A percentile compares a stretch with the other conserved stretches of the same genome.
These are phyloP conservation scores for Starmerella floris DNA, from an alignment of 805 yeast species.

Conservation along the genomic window DNA sequence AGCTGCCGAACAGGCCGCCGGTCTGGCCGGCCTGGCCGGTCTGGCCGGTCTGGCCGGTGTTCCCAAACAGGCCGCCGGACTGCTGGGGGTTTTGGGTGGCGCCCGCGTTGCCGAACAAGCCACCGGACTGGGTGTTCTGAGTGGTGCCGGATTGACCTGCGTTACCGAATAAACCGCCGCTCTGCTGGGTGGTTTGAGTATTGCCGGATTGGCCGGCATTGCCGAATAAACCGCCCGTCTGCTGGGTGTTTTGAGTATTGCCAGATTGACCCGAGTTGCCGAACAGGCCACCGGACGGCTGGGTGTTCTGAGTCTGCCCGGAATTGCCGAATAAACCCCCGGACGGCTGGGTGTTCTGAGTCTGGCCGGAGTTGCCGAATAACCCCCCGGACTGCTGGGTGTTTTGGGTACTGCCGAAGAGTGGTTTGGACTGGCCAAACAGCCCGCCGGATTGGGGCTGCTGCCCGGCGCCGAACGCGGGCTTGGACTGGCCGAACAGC, in stretches of 20 bases:
- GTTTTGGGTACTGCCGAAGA: not conserved
- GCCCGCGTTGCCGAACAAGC: slow-evolving; percentile 4
- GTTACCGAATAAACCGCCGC: slow-evolving; percentile 2
- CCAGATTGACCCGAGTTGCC: no score
- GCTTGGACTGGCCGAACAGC: slow-evolving; percentile 1
- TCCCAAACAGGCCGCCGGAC: slow-evolving; percentile 4
- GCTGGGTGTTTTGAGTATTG: not conserved
- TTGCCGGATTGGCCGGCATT: not conserved
- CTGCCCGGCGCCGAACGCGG: not conserved
- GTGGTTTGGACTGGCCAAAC: not conserved
- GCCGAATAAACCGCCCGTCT: not conserved
- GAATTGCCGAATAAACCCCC: not conserved
- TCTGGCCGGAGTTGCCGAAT: not conserved
- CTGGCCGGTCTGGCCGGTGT: not conserved
- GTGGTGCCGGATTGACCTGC: no score
- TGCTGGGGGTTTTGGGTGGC: not conserved
- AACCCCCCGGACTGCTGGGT: not conserved
- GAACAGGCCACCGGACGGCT: not conserved
- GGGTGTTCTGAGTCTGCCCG: not conserved
- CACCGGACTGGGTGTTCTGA: slow-evolving; percentile 1
- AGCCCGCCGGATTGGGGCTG: not conserved
- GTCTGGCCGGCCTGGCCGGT: not conserved
- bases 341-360: slow-evolving; percentile 2
- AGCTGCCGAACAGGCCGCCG: slow-evolving; percentile 6
- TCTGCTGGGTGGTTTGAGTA: not conserved